Base-by-base conservation (phyloP, 2,329 filamentous ascomycete species). In the Cladosporium sp. region DNA sequence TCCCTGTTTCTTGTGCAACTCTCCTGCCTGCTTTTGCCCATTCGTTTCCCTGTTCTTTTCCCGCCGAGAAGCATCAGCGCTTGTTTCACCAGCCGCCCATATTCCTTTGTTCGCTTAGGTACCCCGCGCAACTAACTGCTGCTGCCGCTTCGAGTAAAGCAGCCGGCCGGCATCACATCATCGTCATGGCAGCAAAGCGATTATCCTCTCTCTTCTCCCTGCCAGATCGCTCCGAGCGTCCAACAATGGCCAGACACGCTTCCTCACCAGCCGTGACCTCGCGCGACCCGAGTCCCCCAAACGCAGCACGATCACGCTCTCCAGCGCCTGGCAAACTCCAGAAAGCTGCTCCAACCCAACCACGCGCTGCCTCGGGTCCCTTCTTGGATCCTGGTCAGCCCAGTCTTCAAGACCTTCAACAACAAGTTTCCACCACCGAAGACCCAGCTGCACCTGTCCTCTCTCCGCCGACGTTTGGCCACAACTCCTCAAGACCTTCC, bases 351-450 rank as follows among this genome's bases (percentile, higher is more conserved):
- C 46, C 60, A 6, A 26, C 33, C 29, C 62, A 64, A 21, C n/a
- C 52, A 23, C 62, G 62, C 10, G 62, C 35, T 12, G 21, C 62
- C n/a, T 64, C 62, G 26, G 62, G 62, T 31, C 52, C 33, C 5
- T 58, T 64, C 16, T 53, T 64, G 14, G 52, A 56, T 58, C 62
- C 62, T 11, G 31, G 21, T 37, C 62, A 65, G 6, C 71, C 71
- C 21, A 73, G 67, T 62, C 67, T 73, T 14, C 69, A 70, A 61
- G 67, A 68, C 52, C 66, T 72, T 2, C 68, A 70, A 61, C 63
- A 69, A 23, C 64, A 70, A 52, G 62, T 65, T 18, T 61, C 62
- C 55, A 55, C 44, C 18, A 49, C 60, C 33, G 63, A 70, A 28
- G 50, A 63, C n/a, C 50, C 52, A 26, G 62, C 67, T 14, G 65